Percentiles rank a stretch among this genome's conserved stretches.
phyloP scores from a whole-genome alignment of 495 filamentous ascomycete genomes.

The Podospora fimiseda region DNA sequence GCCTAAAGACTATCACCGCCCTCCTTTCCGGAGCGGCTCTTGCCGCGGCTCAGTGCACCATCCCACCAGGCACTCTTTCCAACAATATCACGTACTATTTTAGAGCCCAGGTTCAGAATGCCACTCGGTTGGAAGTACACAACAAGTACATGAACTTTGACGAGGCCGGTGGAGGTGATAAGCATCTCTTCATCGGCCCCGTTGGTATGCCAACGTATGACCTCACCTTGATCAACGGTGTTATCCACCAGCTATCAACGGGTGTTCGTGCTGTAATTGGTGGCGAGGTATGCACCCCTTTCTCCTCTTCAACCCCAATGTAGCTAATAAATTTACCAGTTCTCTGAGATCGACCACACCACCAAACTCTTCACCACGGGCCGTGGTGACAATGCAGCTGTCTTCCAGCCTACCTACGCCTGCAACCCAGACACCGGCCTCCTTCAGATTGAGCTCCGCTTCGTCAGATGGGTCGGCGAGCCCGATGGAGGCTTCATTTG shows the following conservation, averaged over 20 bases:
- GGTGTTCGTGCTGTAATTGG: conserved; percentile 40
- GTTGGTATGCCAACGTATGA: conserved; percentile 40
- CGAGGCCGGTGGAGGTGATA: conserved; percentile 43
- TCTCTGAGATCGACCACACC: conserved; percentile 45
- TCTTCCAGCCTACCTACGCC: conserved; percentile 42
- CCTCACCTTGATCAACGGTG: conserved; percentile 41
- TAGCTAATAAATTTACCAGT: conserved; percentile 22
- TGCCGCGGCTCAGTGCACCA: conserved; percentile 32
- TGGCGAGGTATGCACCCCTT: conserved; percentile 33
- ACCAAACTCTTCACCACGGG: conserved; percentile 53
- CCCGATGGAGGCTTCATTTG: conserved; percentile 38
- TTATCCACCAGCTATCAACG: conserved; percentile 28
- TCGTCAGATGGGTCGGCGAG: conserved; percentile 28
- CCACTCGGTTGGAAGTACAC: conserved; percentile 41
- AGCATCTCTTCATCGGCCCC: conserved; percentile 44
- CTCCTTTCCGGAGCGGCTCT: conserved; percentile 24
- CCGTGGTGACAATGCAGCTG: conserved; percentile 40
- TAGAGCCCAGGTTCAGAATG: conserved; percentile 44
- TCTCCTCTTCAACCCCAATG: neutral
- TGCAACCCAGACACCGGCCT: conserved; percentile 45
- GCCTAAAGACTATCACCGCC: conserved; percentile 14
- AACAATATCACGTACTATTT: conserved; percentile 40
- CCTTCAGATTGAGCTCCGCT: conserved; percentile 37
- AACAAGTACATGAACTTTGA: conserved; percentile 46
- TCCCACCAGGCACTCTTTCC: conserved; percentile 30